Evolutionary conservation across 202 grass and related monocot species (phyloP).

Genomic region (Panicum hallii): DNA sequence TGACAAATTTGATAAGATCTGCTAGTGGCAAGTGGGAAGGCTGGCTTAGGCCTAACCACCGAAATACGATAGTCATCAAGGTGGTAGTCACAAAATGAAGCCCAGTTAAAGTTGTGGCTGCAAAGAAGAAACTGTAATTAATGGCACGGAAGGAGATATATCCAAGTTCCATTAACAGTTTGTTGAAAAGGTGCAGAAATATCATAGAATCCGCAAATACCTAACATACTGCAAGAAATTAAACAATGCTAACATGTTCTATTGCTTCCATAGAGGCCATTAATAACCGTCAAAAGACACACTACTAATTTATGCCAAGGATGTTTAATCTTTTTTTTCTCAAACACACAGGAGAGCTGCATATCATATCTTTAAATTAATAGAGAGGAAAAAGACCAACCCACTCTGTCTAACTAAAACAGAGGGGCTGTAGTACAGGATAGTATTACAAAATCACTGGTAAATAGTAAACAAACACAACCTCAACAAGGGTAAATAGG

Average conservation of each 20-base stretch:
- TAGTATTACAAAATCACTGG: too few species aligned
- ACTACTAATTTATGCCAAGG: not conserved
- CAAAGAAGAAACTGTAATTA: conserved; percentile 39
- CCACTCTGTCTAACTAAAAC: too few species aligned
- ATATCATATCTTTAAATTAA: too few species aligned
- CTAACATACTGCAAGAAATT: not conserved
- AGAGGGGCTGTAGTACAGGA: too few species aligned
- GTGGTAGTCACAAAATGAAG: conserved; percentile 93
- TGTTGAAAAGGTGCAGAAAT: not conserved
- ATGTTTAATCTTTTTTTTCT: not conserved
- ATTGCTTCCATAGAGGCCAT: not conserved
- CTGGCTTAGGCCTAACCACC: conserved; percentile 79
- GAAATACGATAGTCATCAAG: conserved; percentile 75
- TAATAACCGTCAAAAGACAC: not conserved
- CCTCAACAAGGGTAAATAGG: too few species aligned
- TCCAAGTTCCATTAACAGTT: not conserved
- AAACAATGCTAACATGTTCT: not conserved
- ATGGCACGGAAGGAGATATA: conserved; percentile 2
- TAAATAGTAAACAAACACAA: too few species aligned
- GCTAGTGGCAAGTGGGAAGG: conserved; percentile 77
- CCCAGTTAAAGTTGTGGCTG: conserved; percentile 85
- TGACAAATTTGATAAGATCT: conserved; percentile 78
- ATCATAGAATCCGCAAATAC: not conserved
- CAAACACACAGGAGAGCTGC: too few species aligned
- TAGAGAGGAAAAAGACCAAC: too few species aligned